Percentiles rank a stretch among this genome's conserved stretches.
phyloP scores from a whole-genome alignment of 306 rosid genomes.

The Fragaria nilgerrensis region DNA sequence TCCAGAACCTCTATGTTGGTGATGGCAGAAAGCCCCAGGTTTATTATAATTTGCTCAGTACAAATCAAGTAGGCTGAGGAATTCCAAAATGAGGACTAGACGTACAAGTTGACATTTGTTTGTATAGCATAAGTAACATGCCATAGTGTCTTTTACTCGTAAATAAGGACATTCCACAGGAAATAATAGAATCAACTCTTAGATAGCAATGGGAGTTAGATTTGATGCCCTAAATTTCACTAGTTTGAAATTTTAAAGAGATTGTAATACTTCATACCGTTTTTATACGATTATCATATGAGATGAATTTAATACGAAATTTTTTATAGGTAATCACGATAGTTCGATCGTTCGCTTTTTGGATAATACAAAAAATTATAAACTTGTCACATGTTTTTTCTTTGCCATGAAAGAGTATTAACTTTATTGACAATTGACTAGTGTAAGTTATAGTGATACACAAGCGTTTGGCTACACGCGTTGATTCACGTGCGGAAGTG shows the following conservation, averaged over 20 bases:
- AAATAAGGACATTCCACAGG: background rate
- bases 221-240: background rate
- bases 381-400: too few species aligned
- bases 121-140: background rate
- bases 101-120: background rate
- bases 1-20: constrained; percentile 51
- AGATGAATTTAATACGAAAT: too few species aligned
- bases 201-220: background rate
- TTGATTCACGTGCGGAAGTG: too few species aligned
- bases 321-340: too few species aligned
- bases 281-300: too few species aligned
- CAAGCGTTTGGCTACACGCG: too few species aligned
- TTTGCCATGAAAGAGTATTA: too few species aligned
- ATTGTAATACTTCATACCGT: background rate
- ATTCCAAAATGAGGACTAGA: background rate
- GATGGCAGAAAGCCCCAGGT: constrained; percentile 63
- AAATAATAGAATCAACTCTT: background rate
- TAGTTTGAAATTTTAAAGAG: background rate
- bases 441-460: too few species aligned
- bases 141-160: background rate
- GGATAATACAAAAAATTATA: too few species aligned
- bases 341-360: too few species aligned
- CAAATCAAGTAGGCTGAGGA: constrained; percentile 9
- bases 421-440: too few species aligned
- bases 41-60: constrained; percentile 52